Evolutionary conservation across 2,329 filamentous ascomycete species (phyloP).

Genomic region (Penicillium sp.): DNA sequence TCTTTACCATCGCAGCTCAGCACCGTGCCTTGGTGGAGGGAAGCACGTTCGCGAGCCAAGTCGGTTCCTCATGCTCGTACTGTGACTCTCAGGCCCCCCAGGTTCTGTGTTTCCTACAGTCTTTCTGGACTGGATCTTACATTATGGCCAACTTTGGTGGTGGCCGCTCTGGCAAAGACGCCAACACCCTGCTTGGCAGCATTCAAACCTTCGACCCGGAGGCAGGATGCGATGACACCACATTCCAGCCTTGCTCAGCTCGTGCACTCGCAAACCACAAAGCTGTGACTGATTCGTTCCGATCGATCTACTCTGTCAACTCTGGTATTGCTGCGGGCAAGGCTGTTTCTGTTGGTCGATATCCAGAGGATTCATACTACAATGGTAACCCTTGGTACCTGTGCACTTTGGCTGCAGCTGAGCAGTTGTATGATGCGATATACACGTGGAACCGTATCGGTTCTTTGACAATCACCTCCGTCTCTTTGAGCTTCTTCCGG

Average conservation of each 20-base stretch:
- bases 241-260: slow-evolving; percentile 75
- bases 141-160: slow-evolving; percentile 65
- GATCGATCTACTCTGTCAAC: slow-evolving; percentile 62
- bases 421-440: slow-evolving; percentile 74
- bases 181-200: slow-evolving; percentile 61
- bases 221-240: slow-evolving; percentile 42
- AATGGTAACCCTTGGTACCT: slow-evolving; percentile 80
- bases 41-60: slow-evolving; percentile 59
- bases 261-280: slow-evolving; percentile 72
- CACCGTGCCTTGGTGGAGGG: slow-evolving; percentile 64
- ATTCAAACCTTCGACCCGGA: slow-evolving; percentile 44
- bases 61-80: slow-evolving; percentile 59
- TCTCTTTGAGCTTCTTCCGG: slow-evolving; percentile 69
- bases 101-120: slow-evolving; percentile 70
- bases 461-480: slow-evolving; percentile 62
- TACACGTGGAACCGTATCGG: slow-evolving; percentile 66
- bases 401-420: slow-evolving; percentile 71
- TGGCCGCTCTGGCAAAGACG: slow-evolving; percentile 66
- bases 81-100: slow-evolving; percentile 67
- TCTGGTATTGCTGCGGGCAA: slow-evolving; percentile 24
- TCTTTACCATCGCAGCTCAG: slow-evolving; percentile 71
- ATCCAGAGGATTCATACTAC: slow-evolving; percentile 71
- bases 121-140: slow-evolving; percentile 66
- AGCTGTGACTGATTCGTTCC: slow-evolving; percentile 71
- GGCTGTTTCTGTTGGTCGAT: slow-evolving; percentile 56